These are phyloP conservation scores for Tricharina praecox DNA, from an alignment of 495 filamentous ascomycete genomes.

Conservation along the genomic window DNA sequence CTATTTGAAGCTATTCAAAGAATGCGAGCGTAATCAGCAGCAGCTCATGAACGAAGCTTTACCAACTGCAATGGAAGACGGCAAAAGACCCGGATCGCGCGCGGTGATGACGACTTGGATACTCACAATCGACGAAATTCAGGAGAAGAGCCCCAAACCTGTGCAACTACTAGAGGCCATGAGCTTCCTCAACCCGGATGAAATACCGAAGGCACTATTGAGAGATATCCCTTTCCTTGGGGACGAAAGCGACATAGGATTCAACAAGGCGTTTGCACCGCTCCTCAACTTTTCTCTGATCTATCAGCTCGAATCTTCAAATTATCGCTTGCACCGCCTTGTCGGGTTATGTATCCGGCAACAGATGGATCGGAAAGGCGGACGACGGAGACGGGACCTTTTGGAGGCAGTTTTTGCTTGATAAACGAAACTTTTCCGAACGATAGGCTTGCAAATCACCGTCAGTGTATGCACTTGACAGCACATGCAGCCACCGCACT, in stretches of 20 bases:
- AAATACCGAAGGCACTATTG: neutral
- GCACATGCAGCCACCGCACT: slow-evolving; percentile 3
- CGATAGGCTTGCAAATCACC: neutral
- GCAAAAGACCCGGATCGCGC: neutral
- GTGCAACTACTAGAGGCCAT: neutral
- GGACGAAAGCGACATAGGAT: neutral
- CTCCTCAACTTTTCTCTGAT: slow-evolving; percentile 5
- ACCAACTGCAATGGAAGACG: neutral
- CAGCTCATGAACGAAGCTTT: neutral
- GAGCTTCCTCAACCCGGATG: slow-evolving; percentile 1
- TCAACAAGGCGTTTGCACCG: neutral
- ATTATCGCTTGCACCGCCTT: slow-evolving; percentile 5
- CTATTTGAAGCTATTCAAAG: slow-evolving; percentile 6
- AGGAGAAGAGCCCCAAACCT: neutral
- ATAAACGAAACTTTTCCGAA: neutral
- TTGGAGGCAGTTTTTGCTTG: neutral
- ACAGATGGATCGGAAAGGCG: neutral
- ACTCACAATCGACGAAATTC: slow-evolving; percentile 12
- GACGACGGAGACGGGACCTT: neutral
- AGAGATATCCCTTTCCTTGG: neutral
- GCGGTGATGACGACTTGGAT: slow-evolving; percentile 17
- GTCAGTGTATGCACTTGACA: neutral
- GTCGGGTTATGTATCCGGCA: neutral
- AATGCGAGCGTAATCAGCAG: neutral
- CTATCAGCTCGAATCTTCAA: neutral